Base-by-base conservation (phyloP, 179 eudicot species). In the Silene vulgaris region DNA sequence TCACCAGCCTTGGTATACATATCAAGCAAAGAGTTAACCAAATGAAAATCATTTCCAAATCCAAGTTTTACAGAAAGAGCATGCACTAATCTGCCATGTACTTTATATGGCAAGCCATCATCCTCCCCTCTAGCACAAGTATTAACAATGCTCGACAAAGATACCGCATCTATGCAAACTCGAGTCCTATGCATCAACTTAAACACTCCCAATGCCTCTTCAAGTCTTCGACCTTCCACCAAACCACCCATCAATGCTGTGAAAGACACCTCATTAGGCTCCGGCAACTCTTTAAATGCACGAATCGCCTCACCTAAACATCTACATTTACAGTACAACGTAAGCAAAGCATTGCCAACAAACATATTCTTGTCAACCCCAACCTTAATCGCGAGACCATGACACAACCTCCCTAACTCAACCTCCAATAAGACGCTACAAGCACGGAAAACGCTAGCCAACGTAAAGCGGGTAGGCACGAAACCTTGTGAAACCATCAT, bases 201-300 rank as follows among this genome's bases (percentile, higher is more conserved):
- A 79, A 90, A 89, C 85, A 84, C 83, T 26, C 75, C 70, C 64
- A 89, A 74, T 3, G 97, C 93, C 79, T 90, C 90, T 62, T 85
- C 87, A 35, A 83, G 78, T 69, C 80, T 84, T 60, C 80, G 88
- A 48, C 83, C 74, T 61, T 85, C 86, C n/a, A 80, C 85, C 74
- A 90, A 80, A 12, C 77, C 89, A 74, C 90, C 83, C 86, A 90
- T 87, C 79, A 90, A 85, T 17, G 91, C 88, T 1, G 97, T 91
- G 78, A 90, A 91, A 43, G 96, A 89, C 69, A 91, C 90, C 85
- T 89, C 93, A 75, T 90, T 91, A 63, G 86, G 89, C 75, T 83
- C 88, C 8, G 76, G 66, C 81, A 90, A 83, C 56, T 85, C 87
- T 71, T 66, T 75, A 81, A 91, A 90, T 43, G 78, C 86, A 75